A percentile compares a stretch with the other conserved stretches of the same genome.
These are phyloP conservation scores for Hypholoma fasciculare DNA, from an alignment of 768 basidiomycete species.

Conservation along the genomic window DNA sequence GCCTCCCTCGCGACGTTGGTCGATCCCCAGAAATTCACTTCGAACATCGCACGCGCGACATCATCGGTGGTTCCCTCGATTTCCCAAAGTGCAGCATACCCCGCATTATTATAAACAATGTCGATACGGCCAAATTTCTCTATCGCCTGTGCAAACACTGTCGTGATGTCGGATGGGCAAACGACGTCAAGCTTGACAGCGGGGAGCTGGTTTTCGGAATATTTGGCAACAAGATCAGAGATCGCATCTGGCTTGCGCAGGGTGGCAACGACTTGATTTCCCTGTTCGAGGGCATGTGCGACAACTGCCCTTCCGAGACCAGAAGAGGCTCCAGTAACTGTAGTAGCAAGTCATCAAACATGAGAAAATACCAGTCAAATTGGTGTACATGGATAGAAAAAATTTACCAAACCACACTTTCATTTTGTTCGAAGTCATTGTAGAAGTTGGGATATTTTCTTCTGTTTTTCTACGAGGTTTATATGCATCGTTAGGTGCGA, in stretches of 20 bases:
- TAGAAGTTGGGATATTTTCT: too few species aligned
- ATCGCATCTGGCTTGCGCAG: neutral
- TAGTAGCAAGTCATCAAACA: neutral
- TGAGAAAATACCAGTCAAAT: neutral
- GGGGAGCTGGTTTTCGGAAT: neutral
- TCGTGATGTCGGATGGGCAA: neutral
- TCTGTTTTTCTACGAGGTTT: too few species aligned
- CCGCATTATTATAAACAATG: constrained; percentile 10
- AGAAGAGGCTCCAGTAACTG: constrained; percentile 1
- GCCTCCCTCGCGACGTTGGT: neutral
- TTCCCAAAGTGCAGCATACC: neutral
- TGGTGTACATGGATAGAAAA: neutral
- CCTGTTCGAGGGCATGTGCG: neutral
- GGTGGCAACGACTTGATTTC: neutral
- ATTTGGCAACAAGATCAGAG: neutral
- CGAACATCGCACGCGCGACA: neutral
- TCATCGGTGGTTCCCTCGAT: neutral
- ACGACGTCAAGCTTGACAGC: constrained; percentile 7
- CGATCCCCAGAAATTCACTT: neutral
- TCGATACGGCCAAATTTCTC: constrained; percentile 4
- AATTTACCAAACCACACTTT: neutral
- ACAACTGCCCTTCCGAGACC: neutral
- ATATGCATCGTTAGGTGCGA: too few species aligned
- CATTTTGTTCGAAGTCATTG: neutral
- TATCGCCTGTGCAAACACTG: neutral